Evolutionary conservation across 495 filamentous ascomycete species (phyloP).

Genomic region (Aspergillus haitiensis): DNA sequence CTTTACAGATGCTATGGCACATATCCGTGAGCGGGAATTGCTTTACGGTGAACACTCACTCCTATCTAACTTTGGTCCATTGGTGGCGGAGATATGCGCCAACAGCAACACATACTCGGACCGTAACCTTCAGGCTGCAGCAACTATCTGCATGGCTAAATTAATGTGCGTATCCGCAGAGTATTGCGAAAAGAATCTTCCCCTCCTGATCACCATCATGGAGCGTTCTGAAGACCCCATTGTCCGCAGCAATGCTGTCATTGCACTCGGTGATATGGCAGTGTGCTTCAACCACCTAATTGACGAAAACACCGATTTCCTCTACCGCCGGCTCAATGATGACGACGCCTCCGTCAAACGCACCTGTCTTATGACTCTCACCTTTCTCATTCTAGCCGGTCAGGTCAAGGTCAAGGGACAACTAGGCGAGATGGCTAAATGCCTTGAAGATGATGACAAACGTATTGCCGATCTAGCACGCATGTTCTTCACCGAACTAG

Average conservation of each 20-base stretch:
- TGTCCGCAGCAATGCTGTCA: conserved; percentile 91
- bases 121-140: conserved; percentile 83
- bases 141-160: conserved; percentile 95
- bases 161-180: conserved; percentile 95
- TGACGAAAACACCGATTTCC: conserved; percentile 97
- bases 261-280: conserved; percentile 97
- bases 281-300: conserved; percentile 99
- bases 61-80: conserved; percentile 81
- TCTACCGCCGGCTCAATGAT: conserved; percentile 91
- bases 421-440: conserved; percentile 98
- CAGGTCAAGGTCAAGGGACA: conserved; percentile 99
- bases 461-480: conserved; percentile 87
- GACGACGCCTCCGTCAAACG: conserved; percentile 86
- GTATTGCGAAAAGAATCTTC: conserved; percentile 92
- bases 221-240: conserved; percentile 88
- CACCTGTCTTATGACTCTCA: conserved; percentile 97
- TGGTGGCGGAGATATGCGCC: conserved; percentile 89
- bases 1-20: conserved; percentile 93
- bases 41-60: conserved; percentile 85
- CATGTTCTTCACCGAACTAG: conserved; percentile 98
- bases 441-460: conserved; percentile 91
- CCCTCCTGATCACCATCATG: conserved; percentile 95
- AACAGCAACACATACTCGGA: conserved; percentile 91
- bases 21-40: conserved; percentile 91
- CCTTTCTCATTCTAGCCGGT: conserved; percentile 93